Base-by-base conservation (phyloP, 176 grass and related monocot genomes). In the Otatea glauca region DNA sequence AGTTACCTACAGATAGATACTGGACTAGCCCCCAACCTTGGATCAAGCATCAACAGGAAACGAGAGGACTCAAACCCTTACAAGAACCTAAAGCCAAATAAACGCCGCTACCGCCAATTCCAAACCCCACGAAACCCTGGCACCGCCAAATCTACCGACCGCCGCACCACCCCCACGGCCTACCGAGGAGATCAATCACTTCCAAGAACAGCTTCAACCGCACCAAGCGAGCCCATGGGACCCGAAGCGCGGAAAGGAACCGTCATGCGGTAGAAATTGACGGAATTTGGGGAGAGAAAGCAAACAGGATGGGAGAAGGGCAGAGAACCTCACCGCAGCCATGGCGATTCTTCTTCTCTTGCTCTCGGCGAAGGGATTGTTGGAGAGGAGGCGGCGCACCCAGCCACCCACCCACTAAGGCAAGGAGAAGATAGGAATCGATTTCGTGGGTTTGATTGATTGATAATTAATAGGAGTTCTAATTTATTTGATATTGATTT, bases 261-360 rank as follows among this genome's bases (percentile, higher is more conserved):
- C 16, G 0, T 21, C 27, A 3, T 5, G 73, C 4, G 72, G 51
- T 13, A 15, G 9, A 24, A 72, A 72, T 7, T 25, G 49, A 23
- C 13, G 23, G 43, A 29, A 29, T 50, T 49, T 25, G 44, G 44
- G 6, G 27, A 42, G 39, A 10, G 21, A 13, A 25, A 4, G 38
- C 63, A 37, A 10, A 0, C 3, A 21, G 65, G 3, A 38, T 10
- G 12, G 24, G 17, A 15, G 16, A 48, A 29, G 17, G 1, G 23
- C 17, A 5, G 18, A 49, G 61, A 67, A 38, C 9, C 77, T 80
- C n/a, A 80, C 62, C 62, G 62, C 77, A 10, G 77, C 77, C 77
- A 67, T 80, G 9, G 42, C 42, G 77, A 38, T 68, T 53, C 58
- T 35, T 38, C 45, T 15, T 11, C 58, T 10, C 20, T 5, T 11